Evolutionary conservation across 2,329 filamentous ascomycete species (phyloP).

Genomic region (Fusarium euwallaceae): DNA sequence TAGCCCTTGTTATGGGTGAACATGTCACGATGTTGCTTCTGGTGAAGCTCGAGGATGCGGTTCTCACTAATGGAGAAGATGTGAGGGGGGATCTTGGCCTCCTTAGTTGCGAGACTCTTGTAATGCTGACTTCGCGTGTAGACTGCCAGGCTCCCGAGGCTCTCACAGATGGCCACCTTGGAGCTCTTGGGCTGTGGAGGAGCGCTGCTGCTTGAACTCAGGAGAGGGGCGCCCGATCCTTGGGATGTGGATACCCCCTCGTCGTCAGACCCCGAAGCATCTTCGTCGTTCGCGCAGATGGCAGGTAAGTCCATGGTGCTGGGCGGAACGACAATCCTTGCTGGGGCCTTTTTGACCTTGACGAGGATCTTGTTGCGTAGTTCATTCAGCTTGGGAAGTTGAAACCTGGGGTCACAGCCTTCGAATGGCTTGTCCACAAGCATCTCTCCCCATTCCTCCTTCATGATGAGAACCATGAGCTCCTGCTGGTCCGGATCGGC

Average conservation of each 20-base stretch:
- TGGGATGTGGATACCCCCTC: constrained; percentile 49
- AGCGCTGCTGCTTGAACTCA: constrained; percentile 16
- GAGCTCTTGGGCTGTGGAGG: constrained; percentile 46
- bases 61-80: constrained; percentile 93
- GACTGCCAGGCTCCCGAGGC: constrained; percentile 80
- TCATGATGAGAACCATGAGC: constrained; percentile 94
- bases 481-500: constrained; percentile 86
- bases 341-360: constrained; percentile 77
- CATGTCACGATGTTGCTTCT: constrained; percentile 78
- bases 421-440: constrained; percentile 73
- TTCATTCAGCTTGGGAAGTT: constrained; percentile 77
- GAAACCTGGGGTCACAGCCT: constrained; percentile 64
- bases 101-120: constrained; percentile 75
- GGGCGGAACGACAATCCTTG: constrained; percentile 48
- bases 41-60: constrained; percentile 71
- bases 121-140: constrained; percentile 92
- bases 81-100: constrained; percentile 70
- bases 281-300: constrained; percentile 51
- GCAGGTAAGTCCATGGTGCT: constrained; percentile 51
- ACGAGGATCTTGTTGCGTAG: constrained; percentile 85
- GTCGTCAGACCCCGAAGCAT: constrained; percentile 60
- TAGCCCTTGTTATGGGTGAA: constrained; percentile 89
- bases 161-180: constrained; percentile 75
- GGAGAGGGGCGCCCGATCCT: constrained; percentile 23
- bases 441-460: constrained; percentile 83